Base-by-base conservation (phyloP, 345 rosid species). In the Salix exigua region DNA sequence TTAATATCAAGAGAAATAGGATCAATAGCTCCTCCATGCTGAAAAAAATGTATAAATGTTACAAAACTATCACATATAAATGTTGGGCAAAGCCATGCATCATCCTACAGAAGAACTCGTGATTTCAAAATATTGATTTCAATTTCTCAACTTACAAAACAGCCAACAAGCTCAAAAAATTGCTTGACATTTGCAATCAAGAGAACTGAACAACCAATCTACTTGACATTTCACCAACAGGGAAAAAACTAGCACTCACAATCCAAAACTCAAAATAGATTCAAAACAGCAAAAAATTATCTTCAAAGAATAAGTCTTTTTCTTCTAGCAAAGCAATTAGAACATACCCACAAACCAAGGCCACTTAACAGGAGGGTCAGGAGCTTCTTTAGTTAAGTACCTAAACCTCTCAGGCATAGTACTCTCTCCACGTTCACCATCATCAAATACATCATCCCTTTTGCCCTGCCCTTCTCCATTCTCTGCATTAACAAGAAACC, bases 361-460 rank as follows among this genome's bases (percentile, higher is more conserved):
- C 97, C 98, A 94, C 58, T 82, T 81, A 33, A 87, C 31, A 44
- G 94, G 91, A 78, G 79, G 85, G 48, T 91, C 89, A 30, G 92
- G 92, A 11, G 90, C 97, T 88, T 92, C 91, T 84, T 86, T 89
- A 80, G 92, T 90, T 83, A 94, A 79, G 85, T 92, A 83, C 82
- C 92, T 86, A 79, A 94, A 94, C 82, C 97, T 87, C 74, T 90
- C 97, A 75, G 95, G 97, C 94, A 92, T 84, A 33, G 98, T 90
- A 79, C 95, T 94, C 79, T 87, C 90, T 46, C 91, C 87, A 72
- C 90, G 86, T 75, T 89, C 92, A 23, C 81, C 88, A 46, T 89
- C 94, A 73, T 88, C 92, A 65, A 62, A 77, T 51, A 21, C 79
- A 76, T 8, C 77, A 16, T 31, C 77, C 25, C 60, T 74, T 4